phyloP scores from a whole-genome alignment of 805 yeast species.

The Zygoascus flipseniorum region DNA sequence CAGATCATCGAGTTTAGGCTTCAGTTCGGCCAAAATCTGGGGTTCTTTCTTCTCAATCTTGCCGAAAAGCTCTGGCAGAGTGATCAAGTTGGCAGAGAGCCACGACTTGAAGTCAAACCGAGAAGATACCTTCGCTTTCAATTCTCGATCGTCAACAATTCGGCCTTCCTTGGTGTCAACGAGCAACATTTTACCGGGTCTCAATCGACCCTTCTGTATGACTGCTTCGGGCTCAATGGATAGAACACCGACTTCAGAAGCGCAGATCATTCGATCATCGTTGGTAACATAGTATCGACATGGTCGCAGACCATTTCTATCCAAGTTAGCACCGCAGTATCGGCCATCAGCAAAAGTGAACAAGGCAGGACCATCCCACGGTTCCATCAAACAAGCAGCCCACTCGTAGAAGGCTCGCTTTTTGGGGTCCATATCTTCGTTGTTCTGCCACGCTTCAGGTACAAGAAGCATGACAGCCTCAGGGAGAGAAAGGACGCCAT shows the following conservation, averaged over 20 bases:
- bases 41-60: conserved; percentile 43
- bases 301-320: conserved; percentile 95
- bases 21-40: conserved; percentile 17
- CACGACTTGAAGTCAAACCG: conserved; percentile 90
- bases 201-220: conserved; percentile 84
- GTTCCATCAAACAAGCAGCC: conserved; percentile 99
- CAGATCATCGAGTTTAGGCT: conserved; percentile 16
- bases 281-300: conserved; percentile 94
- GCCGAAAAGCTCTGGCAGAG: conserved; percentile 63
- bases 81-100: conserved; percentile 79
- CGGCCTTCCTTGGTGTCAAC: conserved; percentile 91
- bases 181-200: conserved; percentile 92
- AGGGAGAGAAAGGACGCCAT: conserved; percentile 86
- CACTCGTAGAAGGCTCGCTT: conserved; percentile 95
- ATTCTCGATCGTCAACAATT: conserved; percentile 86
- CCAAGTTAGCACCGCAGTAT: conserved; percentile 96
- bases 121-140: conserved; percentile 69
- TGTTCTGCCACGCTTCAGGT: conserved; percentile 98
- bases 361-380: conserved; percentile 99
- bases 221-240: conserved; percentile 77
- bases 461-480: conserved; percentile 96
- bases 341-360: conserved; percentile 96
- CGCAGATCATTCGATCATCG: conserved; percentile 94
- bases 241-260: conserved; percentile 96
- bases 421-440: conserved; percentile 75